Evolutionary conservation across 176 grass and related monocot genomes (phyloP), one percentile per base, ranked within the genome.

Genomic region (Eragrostis curvula): DNA sequence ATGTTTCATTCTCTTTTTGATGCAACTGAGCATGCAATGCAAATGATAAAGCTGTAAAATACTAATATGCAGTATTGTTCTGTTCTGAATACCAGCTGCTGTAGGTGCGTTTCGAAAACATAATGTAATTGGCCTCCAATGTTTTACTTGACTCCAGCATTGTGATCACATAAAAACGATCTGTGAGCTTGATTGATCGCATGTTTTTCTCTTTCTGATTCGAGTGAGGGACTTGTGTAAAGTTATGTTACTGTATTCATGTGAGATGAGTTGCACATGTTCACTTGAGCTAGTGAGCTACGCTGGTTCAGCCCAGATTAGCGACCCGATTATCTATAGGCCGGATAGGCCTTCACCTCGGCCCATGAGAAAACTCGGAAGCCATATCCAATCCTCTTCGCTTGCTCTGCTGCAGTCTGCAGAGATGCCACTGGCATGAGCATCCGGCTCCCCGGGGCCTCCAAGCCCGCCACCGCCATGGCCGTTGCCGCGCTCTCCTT

Each of bases 391-490:
- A 60, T 60, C 57, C 57, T 60, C 57, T 60, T 27, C 25, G 10
- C 57, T 10, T 12, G 57, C 39, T 36, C n/a, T 36, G 32, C 32
- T 36, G n/a, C n/a, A n/a, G n/a, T n/a, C 13, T 47, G 15, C 10
- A 9, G 25, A 24, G 36, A n/a, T 85, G 87, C 49, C 56, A 55
- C 11, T 69, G 76, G 36, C 66, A 86, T 89, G 88, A 78, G 72
- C 72, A 28, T 73, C 39, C 72, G 83, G 56, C 78, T 89, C 48
- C 47, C 20, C 56, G 72, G 70, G 32, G 66, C 81, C 52, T 75
- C 76, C 36, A 85, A 56, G 44, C 69, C 73, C 44, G 47, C 58
- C 67, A 71, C 50, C 13, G 68, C 55, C 73, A 83, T 88, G 86
- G 81, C 75, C 65, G 24, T 72, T 44, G 48, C 85, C 71, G 66